phyloP scores from a whole-genome alignment of 208 protist genomes.

The Wallacemonas sp. region DNA sequence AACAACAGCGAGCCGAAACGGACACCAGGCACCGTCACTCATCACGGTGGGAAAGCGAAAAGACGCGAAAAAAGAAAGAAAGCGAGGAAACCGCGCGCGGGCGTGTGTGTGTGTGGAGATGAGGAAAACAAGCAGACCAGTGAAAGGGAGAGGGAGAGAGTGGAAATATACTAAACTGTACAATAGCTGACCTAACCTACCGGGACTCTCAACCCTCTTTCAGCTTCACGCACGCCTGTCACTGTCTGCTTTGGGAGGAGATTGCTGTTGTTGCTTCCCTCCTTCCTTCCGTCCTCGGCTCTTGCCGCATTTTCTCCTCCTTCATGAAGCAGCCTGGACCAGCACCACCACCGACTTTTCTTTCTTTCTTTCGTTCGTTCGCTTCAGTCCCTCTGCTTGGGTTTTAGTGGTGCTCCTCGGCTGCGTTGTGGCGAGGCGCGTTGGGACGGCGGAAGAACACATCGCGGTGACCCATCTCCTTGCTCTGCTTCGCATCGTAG shows the following conservation, averaged over 20 bases:
- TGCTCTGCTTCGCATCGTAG: conserved; percentile 81
- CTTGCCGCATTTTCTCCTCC: too few relatives aligned
- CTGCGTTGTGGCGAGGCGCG: conserved; percentile 80
- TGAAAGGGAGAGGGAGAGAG: too few relatives aligned
- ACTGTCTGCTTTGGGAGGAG: too few relatives aligned
- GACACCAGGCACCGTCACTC: not conserved
- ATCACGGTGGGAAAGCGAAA: not conserved
- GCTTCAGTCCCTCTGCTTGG: not conserved
- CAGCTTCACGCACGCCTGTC: too few relatives aligned
- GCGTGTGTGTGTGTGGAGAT: not conserved
- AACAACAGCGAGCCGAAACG: not conserved
- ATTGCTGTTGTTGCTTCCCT: too few relatives aligned
- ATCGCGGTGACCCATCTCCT: conserved; percentile 87
- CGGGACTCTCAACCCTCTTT: too few relatives aligned
- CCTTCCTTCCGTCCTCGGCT: too few relatives aligned
- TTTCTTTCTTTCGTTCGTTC: not conserved
- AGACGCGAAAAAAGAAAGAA: not conserved
- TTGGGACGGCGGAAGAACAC: conserved; percentile 88
- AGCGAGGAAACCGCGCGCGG: not conserved
- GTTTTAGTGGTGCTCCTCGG: conserved; percentile 40
- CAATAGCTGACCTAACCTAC: too few relatives aligned
- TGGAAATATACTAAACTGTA: too few relatives aligned
- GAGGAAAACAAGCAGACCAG: too few relatives aligned
- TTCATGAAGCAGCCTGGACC: too few relatives aligned
- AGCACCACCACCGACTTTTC: not conserved